Evolutionary conservation across 495 filamentous ascomycete species (phyloP).

Genomic region (Penicillium steckii): DNA sequence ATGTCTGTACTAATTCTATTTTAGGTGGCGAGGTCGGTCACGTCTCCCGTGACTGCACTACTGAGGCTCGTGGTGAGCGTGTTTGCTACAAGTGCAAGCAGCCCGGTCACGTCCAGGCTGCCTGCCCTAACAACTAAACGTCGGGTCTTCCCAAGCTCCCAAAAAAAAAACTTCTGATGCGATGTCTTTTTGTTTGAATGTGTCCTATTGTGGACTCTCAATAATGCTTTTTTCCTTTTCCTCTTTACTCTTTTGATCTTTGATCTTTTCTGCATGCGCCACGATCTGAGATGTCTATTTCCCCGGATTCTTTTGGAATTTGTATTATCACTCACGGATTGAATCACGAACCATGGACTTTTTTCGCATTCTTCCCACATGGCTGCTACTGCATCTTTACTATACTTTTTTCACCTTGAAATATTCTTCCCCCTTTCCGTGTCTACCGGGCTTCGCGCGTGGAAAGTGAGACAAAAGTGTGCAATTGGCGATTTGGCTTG

Average conservation of each 20-base stretch:
- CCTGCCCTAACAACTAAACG: conserved; percentile 66
- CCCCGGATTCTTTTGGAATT: conserved; percentile 17
- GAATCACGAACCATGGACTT: conserved; percentile 28
- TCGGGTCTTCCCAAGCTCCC: neutral
- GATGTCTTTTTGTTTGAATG: neutral
- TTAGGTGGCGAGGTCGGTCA: conserved; percentile 85
- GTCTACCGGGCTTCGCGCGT: conserved; percentile 15
- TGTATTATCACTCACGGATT: conserved; percentile 29
- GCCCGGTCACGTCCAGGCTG: conserved; percentile 90
- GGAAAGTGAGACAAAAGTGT: conserved; percentile 10
- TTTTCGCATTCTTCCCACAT: conserved; percentile 2
- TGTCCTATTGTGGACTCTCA: neutral
- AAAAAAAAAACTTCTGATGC: neutral
- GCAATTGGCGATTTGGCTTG: conserved; percentile 30
- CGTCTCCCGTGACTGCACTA: conserved; percentile 91
- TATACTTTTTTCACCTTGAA: conserved; percentile 4
- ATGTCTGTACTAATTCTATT: neutral
- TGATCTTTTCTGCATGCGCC: conserved; percentile 18
- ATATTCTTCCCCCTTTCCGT: conserved; percentile 9
- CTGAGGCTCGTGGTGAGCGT: conserved; percentile 83
- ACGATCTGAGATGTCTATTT: conserved; percentile 27
- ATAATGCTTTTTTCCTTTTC: conserved; percentile 10
- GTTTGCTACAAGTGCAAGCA: conserved; percentile 99
- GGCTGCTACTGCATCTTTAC: conserved; percentile 3
- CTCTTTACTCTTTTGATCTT: conserved; percentile 9